phyloP scores from a whole-genome alignment of 2,329 filamentous ascomycete species.

The Aspergillus pseudotamarii region DNA sequence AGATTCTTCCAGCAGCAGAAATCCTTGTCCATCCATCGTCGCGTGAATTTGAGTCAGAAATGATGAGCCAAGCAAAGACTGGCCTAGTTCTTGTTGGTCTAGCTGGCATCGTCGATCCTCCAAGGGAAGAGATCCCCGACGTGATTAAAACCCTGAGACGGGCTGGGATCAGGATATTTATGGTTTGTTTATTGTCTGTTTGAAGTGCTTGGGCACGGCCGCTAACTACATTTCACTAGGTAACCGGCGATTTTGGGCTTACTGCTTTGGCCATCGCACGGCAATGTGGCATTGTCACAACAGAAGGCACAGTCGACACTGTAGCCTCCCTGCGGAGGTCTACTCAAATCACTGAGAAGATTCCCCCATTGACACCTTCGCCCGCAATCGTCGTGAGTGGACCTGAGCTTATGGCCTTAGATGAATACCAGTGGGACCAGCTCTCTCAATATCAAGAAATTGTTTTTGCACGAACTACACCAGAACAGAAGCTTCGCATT shows the following conservation, averaged over 20 bases:
- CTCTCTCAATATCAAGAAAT: conserved; percentile 70
- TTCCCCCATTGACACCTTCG: conserved; percentile 24
- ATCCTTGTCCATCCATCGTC: conserved; percentile 48
- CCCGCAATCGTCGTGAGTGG: conserved; percentile 65
- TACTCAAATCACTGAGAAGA: conserved; percentile 14
- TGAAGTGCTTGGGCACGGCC: neutral
- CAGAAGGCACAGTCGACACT: conserved; percentile 54
- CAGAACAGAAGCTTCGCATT: conserved; percentile 77
- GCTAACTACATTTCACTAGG: conserved; percentile 35
- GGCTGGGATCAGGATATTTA: conserved; percentile 75
- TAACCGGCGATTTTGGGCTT: conserved; percentile 76
- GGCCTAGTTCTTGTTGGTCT: conserved; percentile 59
- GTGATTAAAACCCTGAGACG: conserved; percentile 65
- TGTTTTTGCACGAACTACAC: conserved; percentile 75
- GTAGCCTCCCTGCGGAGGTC: conserved; percentile 54
- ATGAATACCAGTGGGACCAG: conserved; percentile 69
- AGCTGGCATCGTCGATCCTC: conserved; percentile 63
- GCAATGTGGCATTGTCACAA: conserved; percentile 69
- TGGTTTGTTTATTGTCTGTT: conserved; percentile 53
- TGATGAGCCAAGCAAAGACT: conserved; percentile 55
- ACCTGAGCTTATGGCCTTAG: conserved; percentile 66
- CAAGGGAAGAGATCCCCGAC: conserved; percentile 61
- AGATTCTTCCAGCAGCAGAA: conserved; percentile 50
- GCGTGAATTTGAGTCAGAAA: conserved; percentile 58
- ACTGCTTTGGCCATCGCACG: conserved; percentile 73